These are phyloP conservation scores for Aspergillus chevalieri DNA, from an alignment of 2,329 filamentous ascomycete species.

Conservation along the genomic window DNA sequence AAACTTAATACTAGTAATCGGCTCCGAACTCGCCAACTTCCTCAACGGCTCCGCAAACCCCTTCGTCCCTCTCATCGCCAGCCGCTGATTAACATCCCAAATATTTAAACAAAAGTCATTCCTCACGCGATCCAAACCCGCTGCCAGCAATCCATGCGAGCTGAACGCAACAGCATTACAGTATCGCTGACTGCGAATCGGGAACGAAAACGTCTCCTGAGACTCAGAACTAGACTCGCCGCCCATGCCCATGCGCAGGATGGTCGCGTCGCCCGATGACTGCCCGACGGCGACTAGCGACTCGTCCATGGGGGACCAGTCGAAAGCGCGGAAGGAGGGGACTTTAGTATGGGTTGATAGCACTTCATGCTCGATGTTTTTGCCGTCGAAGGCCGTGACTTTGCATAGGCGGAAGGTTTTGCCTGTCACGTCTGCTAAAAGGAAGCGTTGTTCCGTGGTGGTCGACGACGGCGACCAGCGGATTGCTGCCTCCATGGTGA, in stretches of 20 bases:
- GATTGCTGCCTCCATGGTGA: constrained; percentile 45
- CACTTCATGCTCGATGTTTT: constrained; percentile 47
- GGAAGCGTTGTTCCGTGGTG: constrained; percentile 49
- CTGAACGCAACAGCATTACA: constrained; percentile 61
- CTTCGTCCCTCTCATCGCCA: constrained; percentile 28
- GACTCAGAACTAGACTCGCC: constrained; percentile 21
- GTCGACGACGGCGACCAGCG: constrained; percentile 58
- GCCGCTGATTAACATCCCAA: constrained; percentile 53
- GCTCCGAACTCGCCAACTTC: constrained; percentile 56
- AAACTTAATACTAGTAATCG: constrained; percentile 60
- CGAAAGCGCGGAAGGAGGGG: constrained; percentile 58
- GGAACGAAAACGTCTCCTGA: constrained; percentile 46
- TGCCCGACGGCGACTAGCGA: constrained; percentile 55
- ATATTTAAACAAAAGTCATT: constrained; percentile 61
- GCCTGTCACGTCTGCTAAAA: constrained; percentile 56
- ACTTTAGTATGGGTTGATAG: constrained; percentile 50
- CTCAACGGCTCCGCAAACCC: constrained; percentile 46
- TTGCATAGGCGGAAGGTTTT: constrained; percentile 55
- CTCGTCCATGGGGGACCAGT: constrained; percentile 57
- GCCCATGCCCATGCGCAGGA: constrained; percentile 49
- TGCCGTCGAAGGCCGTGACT: constrained; percentile 36
- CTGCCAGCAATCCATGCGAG: constrained; percentile 51
- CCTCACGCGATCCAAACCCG: constrained; percentile 56
- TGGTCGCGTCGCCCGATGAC: constrained; percentile 55
- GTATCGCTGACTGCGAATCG: constrained; percentile 56